Percentiles rank a stretch among this genome's conserved stretches.
phyloP scores from a whole-genome alignment of 2,329 filamentous ascomycete species.

The Trichoderma lentiforme region DNA sequence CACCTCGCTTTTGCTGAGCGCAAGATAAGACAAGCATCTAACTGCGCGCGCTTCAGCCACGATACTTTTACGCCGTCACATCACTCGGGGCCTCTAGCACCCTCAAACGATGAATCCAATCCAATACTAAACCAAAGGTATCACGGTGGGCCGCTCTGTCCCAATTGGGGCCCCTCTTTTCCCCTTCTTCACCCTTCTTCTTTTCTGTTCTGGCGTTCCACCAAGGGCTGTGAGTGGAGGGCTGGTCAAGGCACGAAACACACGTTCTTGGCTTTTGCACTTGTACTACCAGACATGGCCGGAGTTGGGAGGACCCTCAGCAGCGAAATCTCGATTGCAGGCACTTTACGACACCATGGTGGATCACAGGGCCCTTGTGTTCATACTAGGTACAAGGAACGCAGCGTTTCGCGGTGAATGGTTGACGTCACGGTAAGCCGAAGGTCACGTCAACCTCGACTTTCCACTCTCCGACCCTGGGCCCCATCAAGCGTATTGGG shows the following conservation, averaged over 20 bases:
- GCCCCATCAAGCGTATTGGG: neutral
- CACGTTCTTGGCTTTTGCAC: neutral
- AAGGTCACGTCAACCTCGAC: slow-evolving; percentile 15
- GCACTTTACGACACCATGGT: slow-evolving; percentile 19
- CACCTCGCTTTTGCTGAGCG: neutral
- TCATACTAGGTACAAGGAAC: neutral
- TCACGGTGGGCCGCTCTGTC: slow-evolving; percentile 1
- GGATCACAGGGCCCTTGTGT: slow-evolving; percentile 13
- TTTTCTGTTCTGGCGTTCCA: neutral
- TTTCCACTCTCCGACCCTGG: neutral
- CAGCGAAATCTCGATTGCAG: slow-evolving; percentile 32
- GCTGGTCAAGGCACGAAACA: neutral
- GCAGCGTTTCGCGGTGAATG: neutral
- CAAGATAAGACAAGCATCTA: neutral
- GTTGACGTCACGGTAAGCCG: slow-evolving; percentile 27
- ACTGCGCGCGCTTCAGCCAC: neutral
- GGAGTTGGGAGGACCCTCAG: slow-evolving; percentile 27
- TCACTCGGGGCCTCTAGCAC: neutral
- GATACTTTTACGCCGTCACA: neutral
- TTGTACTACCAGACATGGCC: neutral
- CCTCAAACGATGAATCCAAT: neutral
- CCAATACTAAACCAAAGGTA: neutral
- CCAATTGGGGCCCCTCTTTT: neutral
- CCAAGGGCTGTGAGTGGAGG: neutral
- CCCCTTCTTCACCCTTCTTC: neutral